These are phyloP conservation scores for Dictyostelium citrinum DNA, from an alignment of 78 protist genomes.

Conservation along the genomic window DNA sequence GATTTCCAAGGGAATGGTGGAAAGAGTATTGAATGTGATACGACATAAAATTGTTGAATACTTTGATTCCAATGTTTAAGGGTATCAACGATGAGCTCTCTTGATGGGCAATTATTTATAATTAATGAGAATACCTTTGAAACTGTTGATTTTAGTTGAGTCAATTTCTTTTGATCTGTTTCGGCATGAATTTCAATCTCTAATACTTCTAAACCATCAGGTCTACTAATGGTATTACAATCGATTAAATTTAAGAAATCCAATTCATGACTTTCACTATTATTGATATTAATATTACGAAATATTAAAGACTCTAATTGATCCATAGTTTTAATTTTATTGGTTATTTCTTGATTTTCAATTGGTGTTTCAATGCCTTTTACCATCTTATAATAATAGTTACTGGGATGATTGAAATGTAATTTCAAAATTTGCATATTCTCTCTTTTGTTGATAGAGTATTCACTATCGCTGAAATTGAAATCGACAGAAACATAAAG, in stretches of 20 bases:
- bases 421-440: not conserved
- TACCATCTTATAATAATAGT: not conserved
- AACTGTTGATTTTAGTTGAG: not conserved
- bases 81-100: not conserved
- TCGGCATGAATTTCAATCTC: not conserved
- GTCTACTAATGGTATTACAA: not conserved
- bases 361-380: not conserved
- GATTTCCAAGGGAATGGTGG: constrained; percentile 3
- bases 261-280: not conserved
- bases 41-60: not conserved
- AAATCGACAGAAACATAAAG: not conserved
- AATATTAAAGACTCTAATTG: not conserved
- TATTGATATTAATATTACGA: not conserved
- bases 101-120: not conserved
- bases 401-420: not conserved
- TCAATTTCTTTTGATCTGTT: not conserved
- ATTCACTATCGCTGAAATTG: not conserved
- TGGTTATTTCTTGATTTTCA: not conserved
- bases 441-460: not conserved
- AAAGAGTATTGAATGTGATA: not conserved
- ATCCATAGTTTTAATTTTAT: not conserved
- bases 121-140: not conserved
- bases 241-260: not conserved
- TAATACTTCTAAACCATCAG: not conserved
- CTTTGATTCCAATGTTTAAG: not conserved